These are phyloP conservation scores for Tuctoria greenei DNA, from an alignment of 176 grass and related monocot species.

Conservation along the genomic window DNA sequence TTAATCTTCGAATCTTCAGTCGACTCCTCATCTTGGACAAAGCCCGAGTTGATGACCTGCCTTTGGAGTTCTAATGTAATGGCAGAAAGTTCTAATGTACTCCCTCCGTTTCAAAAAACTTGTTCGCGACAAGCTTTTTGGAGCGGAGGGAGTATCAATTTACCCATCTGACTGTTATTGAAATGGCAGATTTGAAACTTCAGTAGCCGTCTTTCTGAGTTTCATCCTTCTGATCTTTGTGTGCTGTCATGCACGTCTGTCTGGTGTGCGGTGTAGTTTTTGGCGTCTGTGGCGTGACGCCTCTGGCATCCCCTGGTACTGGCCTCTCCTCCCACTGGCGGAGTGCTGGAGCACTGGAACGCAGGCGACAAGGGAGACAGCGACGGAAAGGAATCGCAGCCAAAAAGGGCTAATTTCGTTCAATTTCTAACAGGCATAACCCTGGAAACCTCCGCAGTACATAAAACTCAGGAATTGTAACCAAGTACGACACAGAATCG, in stretches of 20 bases:
- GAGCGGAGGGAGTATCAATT: too few relatives aligned
- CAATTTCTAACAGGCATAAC: too few relatives aligned
- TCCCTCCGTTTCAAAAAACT: too few relatives aligned
- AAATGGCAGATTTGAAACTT: not conserved
- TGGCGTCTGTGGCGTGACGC: not conserved
- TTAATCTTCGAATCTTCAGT: too few relatives aligned
- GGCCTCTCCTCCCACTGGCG: not conserved
- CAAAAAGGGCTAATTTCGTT: too few relatives aligned
- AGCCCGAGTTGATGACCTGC: too few relatives aligned
- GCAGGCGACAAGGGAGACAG: not conserved
- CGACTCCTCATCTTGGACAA: too few relatives aligned
- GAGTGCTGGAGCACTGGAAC: not conserved
- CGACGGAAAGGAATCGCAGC: not conserved
- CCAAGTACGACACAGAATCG: not conserved
- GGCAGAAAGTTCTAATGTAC: not conserved
- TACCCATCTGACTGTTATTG: not conserved
- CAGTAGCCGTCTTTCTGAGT: not conserved
- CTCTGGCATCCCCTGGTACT: not conserved
- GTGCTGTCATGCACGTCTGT: not conserved
- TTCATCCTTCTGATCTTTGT: not conserved
- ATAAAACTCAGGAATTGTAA: not conserved
- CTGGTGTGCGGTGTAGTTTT: not conserved
- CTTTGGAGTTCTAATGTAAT: constrained; percentile 12
- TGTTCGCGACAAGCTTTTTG: too few relatives aligned
- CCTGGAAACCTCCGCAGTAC: not conserved